Conservation (phyloP, 345 rosid genomes). For the Mercurialis annua region DNA sequence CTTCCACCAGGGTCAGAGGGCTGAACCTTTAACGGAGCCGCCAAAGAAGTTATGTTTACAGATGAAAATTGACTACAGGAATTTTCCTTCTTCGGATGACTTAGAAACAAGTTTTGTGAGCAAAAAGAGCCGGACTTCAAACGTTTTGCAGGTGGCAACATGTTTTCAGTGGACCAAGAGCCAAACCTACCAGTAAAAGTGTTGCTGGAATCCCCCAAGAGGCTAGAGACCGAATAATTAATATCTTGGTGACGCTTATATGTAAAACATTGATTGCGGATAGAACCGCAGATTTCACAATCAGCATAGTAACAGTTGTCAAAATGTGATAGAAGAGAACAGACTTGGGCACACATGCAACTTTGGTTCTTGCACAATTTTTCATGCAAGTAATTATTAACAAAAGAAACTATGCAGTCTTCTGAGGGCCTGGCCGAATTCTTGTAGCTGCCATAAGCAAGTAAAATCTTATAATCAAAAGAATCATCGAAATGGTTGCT, state of each 20-base stretch:
- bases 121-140: background rate
- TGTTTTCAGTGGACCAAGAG: conserved; percentile 21
- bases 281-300: conserved; percentile 29
- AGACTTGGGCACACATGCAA: conserved; percentile 25
- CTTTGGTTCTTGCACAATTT: conserved; percentile 15
- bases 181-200: conserved; percentile 7
- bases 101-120: conserved; percentile 9
- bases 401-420: conserved; percentile 24
- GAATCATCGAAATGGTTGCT: background rate
- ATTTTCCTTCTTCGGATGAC: conserved; percentile 23
- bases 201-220: background rate
- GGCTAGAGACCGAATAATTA: conserved; percentile 1
- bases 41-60: conserved; percentile 13
- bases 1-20: conserved; percentile 18
- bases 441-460: conserved; percentile 27
- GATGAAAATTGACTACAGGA: conserved; percentile 13
- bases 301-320: conserved; percentile 21
- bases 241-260: conserved; percentile 4
- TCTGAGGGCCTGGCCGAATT: background rate
- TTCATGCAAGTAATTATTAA: conserved; percentile 31
- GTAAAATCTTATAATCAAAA: conserved; percentile 20
- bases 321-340: conserved; percentile 23
- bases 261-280: conserved; percentile 3
- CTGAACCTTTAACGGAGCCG: conserved; percentile 22
- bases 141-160: conserved; percentile 17